phyloP scores from a whole-genome alignment of 768 basidiomycete genomes.

The Kwoniella heveanensis region DNA sequence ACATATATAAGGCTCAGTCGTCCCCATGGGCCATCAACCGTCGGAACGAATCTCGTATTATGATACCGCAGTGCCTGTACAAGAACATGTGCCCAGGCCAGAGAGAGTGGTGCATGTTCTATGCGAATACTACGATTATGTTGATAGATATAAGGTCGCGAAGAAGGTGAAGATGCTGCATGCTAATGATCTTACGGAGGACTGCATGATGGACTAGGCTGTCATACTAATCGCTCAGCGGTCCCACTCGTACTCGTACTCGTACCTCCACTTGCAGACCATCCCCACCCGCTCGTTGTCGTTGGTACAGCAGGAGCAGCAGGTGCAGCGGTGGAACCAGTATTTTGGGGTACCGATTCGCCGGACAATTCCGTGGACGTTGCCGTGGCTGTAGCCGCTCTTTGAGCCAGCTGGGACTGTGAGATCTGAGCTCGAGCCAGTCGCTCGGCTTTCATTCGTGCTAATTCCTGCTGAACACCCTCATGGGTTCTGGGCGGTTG shows the following conservation, averaged over 20 bases:
- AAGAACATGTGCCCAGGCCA: too few relatives aligned
- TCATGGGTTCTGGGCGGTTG: slow-evolving; percentile 37
- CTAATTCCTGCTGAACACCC: slow-evolving; percentile 37
- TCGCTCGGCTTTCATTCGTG: slow-evolving; percentile 32
- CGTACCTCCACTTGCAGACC: not conserved
- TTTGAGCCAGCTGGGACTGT: not conserved
- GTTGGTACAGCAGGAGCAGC: not conserved
- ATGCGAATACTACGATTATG: too few relatives aligned
- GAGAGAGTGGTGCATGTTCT: too few relatives aligned
- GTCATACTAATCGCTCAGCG: not conserved
- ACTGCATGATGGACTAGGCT: not conserved
- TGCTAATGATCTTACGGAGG: too few relatives aligned
- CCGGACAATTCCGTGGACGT: not conserved
- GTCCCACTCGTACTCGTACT: not conserved
- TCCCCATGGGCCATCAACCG: too few relatives aligned
- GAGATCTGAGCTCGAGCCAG: slow-evolving; percentile 16
- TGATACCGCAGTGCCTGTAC: too few relatives aligned
- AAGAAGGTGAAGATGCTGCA: not conserved
- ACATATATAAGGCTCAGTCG: too few relatives aligned
- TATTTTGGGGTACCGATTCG: not conserved
- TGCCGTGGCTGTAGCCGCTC: not conserved
- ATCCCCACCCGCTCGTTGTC: not conserved
- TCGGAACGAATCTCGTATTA: too few relatives aligned
- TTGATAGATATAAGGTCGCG: too few relatives aligned
- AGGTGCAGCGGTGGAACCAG: too few relatives aligned